Conservation (phyloP, 2,329 filamentous ascomycete genomes). For the Xylaria sp. region DNA sequence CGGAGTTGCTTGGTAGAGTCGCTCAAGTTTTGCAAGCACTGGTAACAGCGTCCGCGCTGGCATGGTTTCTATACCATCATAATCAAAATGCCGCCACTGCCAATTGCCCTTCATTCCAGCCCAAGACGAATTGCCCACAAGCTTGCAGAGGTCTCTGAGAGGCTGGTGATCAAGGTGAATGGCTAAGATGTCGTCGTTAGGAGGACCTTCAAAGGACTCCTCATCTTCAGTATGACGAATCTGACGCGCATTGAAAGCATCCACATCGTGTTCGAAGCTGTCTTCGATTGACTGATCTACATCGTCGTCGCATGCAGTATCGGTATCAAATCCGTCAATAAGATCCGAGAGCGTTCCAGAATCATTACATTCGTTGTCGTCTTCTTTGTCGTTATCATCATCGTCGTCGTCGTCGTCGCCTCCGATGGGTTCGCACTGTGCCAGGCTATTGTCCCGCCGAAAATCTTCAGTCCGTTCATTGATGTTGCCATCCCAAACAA, state of each 20-base stretch:
- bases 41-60: constrained; percentile 29
- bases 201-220: constrained; percentile 29
- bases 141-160: constrained; percentile 27
- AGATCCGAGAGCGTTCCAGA: constrained; percentile 4
- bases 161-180: constrained; percentile 27
- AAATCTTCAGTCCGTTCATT: not conserved
- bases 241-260: constrained; percentile 28
- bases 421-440: not conserved
- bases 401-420: not conserved
- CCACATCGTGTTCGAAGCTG: constrained; percentile 35
- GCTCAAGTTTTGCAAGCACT: constrained; percentile 36
- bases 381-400: not conserved
- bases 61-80: constrained; percentile 23
- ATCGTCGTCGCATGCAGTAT: constrained; percentile 17
- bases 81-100: constrained; percentile 26
- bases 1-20: constrained; percentile 29
- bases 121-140: constrained; percentile 34
- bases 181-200: constrained; percentile 28
- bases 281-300: constrained; percentile 24
- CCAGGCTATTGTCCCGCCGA: not conserved
- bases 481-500: not conserved
- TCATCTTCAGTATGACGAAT: constrained; percentile 14
- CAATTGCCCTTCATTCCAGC: constrained; percentile 27
- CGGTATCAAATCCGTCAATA: constrained; percentile 23
- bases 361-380: not conserved